Evolutionary conservation across 2,329 filamentous ascomycete species (phyloP), one percentile per base, ranked within the genome.

Genomic region (Pseudovirgaria hyperparasitica): DNA sequence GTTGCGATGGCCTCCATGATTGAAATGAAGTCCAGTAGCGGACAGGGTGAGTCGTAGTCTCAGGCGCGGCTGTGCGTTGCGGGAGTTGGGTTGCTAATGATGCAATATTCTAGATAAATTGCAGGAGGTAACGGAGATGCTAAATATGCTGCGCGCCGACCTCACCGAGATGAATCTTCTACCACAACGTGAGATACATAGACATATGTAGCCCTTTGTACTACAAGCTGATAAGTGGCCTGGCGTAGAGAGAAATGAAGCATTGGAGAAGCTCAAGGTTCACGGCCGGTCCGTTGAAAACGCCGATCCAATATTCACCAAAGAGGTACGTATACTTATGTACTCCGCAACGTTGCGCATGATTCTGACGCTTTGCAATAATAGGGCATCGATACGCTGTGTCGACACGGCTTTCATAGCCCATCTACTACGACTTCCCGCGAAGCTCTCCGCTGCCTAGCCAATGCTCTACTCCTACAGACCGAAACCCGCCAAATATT

Each of bases 261-360:
- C 56, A 10, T 57, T 76, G 12, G 55, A 64, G 27, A 54, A 84
- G 40, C 63, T 94, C 25, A 93, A 93, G 54, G 62, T 86, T 17
- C 70, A 81, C 43, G 79, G 85, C 5, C 74, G 85, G 33, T 74
- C 78, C 41, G 71, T 76, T 6, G 61, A 59, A 16, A 65, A 82
- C 53, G 75, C 85, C 16, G 78, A 78, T 31, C 78, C 82, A 1
- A 87, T 96, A 31, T 94, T 90, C 54, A 78, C 79, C n/a, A 68
- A 71, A 52, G 62, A 77, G 54, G 84, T 80, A 63, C 38, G 62
- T 35, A 26, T 16, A 23, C 13, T 21, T 14, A 11, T 25, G 22
- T 10, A 9, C 17, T 9, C 20, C 19, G 19, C 9, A 16, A 14
- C 20, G 19, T 17, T 22, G 20, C 14, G 12, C 19, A 16, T 16